Conservation (phyloP, 2,329 filamentous ascomycete species). For the Claviceps pusilla region DNA sequence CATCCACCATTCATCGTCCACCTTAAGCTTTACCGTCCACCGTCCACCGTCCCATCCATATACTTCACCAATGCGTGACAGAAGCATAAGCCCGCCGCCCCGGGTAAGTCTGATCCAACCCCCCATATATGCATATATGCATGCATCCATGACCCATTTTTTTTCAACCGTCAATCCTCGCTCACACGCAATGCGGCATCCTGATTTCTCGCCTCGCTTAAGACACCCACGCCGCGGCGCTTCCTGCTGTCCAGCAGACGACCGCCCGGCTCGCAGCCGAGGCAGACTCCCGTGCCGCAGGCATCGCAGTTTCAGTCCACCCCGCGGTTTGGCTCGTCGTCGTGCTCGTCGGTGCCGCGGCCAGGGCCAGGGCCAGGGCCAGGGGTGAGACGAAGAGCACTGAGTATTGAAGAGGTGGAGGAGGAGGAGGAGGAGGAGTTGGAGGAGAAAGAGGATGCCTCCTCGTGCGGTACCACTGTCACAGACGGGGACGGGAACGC, state of each 20-base stretch:
- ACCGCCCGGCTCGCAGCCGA: slow-evolving; percentile 3
- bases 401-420: slow-evolving; percentile 21
- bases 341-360: slow-evolving; percentile 15
- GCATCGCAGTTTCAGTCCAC: slow-evolving; percentile 22
- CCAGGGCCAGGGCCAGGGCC: slow-evolving; percentile 14
- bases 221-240: slow-evolving; percentile 26
- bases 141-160: neutral
- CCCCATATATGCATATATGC: neutral
- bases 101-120: neutral
- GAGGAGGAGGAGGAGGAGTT: slow-evolving; percentile 12
- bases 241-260: slow-evolving; percentile 24
- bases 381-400: slow-evolving; percentile 12
- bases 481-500: neutral
- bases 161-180: neutral
- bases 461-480: neutral
- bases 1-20: neutral
- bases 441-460: slow-evolving; percentile 7
- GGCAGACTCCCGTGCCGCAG: slow-evolving; percentile 16
- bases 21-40: no score
- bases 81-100: slow-evolving; percentile 2
- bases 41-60: no score
- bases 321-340: slow-evolving; percentile 23
- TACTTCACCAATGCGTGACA: neutral
- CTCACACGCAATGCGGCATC: no score
- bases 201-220: neutral